Evolutionary conservation across 441 rosid species (phyloP).

Genomic region (Iberis amara): DNA sequence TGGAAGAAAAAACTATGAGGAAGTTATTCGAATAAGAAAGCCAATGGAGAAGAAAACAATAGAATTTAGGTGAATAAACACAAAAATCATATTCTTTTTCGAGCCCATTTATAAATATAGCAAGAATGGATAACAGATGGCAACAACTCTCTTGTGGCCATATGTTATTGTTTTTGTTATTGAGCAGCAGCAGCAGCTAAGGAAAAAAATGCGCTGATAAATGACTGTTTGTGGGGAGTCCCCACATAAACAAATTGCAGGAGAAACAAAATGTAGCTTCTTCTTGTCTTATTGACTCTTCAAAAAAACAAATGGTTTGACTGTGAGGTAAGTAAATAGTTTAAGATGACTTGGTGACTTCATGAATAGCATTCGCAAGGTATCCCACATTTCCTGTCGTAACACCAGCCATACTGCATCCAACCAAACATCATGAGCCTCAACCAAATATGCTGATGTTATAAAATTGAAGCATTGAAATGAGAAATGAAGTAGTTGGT

Average conservation of each 20-base stretch:
- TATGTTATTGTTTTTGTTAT: no score
- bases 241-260: slow-evolving; percentile 20
- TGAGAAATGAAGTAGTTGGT: background rate
- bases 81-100: no score
- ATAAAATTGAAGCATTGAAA: background rate
- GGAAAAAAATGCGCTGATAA: background rate
- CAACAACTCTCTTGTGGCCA: no score
- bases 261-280: slow-evolving; percentile 1
- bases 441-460: background rate
- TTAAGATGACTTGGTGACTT: slow-evolving; percentile 62
- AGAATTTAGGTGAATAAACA: no score
- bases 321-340: background rate
- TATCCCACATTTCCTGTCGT: slow-evolving; percentile 77
- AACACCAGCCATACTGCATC: slow-evolving; percentile 90
- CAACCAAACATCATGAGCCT: slow-evolving; percentile 1
- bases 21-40: no score
- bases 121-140: no score
- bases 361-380: slow-evolving; percentile 80
- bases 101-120: no score
- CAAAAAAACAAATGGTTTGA: slow-evolving; percentile 4
- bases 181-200: no score
- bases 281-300: slow-evolving; percentile 20
- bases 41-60: no score
- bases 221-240: slow-evolving; percentile 10
- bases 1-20: no score